Evolutionary conservation across 1,284 basidiomycete species (phyloP), one percentile per base, ranked within the genome.

Genomic region (Ceratobasidium sp.): DNA sequence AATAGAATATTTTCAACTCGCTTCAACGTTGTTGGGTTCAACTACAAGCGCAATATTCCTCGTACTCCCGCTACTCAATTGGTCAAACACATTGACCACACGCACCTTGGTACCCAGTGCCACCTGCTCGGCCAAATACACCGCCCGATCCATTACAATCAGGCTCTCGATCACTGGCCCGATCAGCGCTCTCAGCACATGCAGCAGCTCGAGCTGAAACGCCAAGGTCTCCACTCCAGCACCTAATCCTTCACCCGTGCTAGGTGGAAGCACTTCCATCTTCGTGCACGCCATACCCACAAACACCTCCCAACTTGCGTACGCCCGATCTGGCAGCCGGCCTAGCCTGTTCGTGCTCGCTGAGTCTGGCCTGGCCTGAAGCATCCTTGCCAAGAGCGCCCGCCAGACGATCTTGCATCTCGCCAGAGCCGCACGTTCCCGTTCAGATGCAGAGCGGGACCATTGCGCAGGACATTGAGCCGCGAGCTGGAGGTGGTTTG

Each of bases 101-200:
- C 56, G 54, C 62, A 71, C 63, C 22, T 66, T 65, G 7, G 74
- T 62, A 22, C 59, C 43, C 39, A 13, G 31, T 8, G 16, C 8
- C 1, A 83, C 72, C 29, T 79, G 77, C 66, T 84, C 81, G 53
- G 75, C 74, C 62, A 84, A 48, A 81, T 83, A 85, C 22, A 79
- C 68, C 48, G 81, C 76, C 41, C 84, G 79, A 77, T 85, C 84
- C 14, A 83, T 77, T 9, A 86, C 69, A 39, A 86, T 80, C 4
- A 83, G 75, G 74, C 81, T 83, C 76, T 86, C 84, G 3, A 84
- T 78, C 13, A 83, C 80, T 1, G 84, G 83, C 0, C 84, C 84
- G 14, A 84, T 63, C 13, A 84, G 74, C 75, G 83, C 84, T 31
- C 84, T 80, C 58, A 86, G 74, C 0, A 82, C 79, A 61, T 86